Evolutionary conservation across 176 grass and related monocot genomes (phyloP), one percentile per base, ranked within the genome.

Genomic region (Juncus inflexus): DNA sequence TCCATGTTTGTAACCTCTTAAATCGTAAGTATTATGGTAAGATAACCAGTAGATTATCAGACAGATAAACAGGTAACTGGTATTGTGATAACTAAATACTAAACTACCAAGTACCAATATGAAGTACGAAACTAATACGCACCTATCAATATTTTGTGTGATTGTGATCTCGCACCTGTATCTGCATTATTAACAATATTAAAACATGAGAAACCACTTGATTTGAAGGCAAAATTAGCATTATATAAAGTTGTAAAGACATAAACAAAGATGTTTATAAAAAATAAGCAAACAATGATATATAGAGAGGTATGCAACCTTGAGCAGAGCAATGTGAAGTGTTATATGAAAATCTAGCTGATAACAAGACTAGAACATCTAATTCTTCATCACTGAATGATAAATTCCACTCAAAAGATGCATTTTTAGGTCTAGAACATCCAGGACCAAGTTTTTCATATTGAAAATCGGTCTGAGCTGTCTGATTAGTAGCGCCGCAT

Each of bases 131-230:
- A 52, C 2, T 52, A 8, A 66, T 49, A 3, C 12, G 3, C 53
- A 69, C 66, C 50, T 55, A 55, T 40, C 4, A 69, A n/a, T 28
- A 28, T 28, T 28, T n/a, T n/a, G n/a, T n/a, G n/a, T n/a, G n/a
- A n/a, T n/a, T n/a, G n/a, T n/a, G n/a, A n/a, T n/a, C n/a, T n/a
- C n/a, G n/a, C n/a, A n/a, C n/a, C n/a, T n/a, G n/a, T n/a, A n/a
- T n/a, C 19, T 69, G 6, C 50, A 69, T 39, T 4, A 55, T 68
- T 35, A 68, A 55, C 1, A 55, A 39, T 7, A 9, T 53, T 12
- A 28, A 69, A 5, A 69, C 19, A 39, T 69, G 12, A 69, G 66
- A 55, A 69, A 69, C 11, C 13, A 45, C 12, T 2, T 40, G 42
- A 5, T 47, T 47, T 47, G 43, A 47, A 28, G 1, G 12, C 2